phyloP scores from a whole-genome alignment of 2,329 filamentous ascomycete species.

The Epichloe baconii region DNA sequence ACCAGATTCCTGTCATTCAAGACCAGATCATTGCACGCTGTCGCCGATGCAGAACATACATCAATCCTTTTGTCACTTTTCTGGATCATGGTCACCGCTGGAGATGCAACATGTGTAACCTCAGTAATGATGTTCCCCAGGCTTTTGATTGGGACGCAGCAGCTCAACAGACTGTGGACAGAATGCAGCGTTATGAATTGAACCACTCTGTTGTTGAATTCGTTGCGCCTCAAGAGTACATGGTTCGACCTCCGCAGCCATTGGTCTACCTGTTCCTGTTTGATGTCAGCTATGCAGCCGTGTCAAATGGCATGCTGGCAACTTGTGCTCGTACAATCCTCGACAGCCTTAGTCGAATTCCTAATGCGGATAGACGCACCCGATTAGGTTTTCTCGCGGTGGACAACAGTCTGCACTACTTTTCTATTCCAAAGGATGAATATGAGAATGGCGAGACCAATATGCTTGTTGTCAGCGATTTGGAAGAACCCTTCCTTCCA shows the following conservation, averaged over 20 bases:
- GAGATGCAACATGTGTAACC: constrained; percentile 99
- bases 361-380: constrained; percentile 90
- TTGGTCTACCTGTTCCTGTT: constrained; percentile 92
- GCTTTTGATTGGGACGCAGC: constrained; percentile 97
- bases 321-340: constrained; percentile 87
- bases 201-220: constrained; percentile 98
- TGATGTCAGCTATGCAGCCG: constrained; percentile 82
- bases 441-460: constrained; percentile 74
- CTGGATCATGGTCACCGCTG: constrained; percentile 93
- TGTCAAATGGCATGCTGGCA: constrained; percentile 81
- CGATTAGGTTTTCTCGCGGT: constrained; percentile 91
- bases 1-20: constrained; percentile 79
- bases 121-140: constrained; percentile 98
- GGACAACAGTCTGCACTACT: constrained; percentile 90
- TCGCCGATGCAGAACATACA: constrained; percentile 89
- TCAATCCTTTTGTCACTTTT: constrained; percentile 95
- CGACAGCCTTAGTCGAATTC: constrained; percentile 91
- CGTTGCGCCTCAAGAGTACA: constrained; percentile 96
- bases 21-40: constrained; percentile 97
- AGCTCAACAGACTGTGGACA: constrained; percentile 78
- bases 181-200: constrained; percentile 83
- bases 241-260: constrained; percentile 93
- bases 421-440: constrained; percentile 79
- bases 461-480: constrained; percentile 88
- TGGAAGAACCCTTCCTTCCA: constrained; percentile 92